Percentiles rank a stretch among this genome's conserved stretches.
Evolutionary conservation across 73 alveolate species (phyloP).

Genomic region (Paramecium sexaurelia): DNA sequence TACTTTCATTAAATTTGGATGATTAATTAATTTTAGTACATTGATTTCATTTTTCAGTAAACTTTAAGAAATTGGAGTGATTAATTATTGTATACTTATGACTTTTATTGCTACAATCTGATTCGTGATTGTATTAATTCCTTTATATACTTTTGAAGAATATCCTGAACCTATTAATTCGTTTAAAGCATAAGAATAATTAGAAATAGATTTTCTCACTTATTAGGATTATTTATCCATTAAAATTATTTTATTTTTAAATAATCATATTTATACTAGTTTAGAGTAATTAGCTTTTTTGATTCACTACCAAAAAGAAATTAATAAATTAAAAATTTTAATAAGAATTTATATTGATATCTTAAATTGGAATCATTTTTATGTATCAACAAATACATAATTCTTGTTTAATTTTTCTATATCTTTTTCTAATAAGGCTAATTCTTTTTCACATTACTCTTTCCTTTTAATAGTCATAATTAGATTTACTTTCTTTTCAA

Average conservation of each 20-base stretch:
- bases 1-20: not conserved
- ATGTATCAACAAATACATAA: slow-evolving; percentile 92
- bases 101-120: not conserved
- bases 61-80: not conserved
- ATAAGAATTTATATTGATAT: not conserved
- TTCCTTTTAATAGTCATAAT: slow-evolving; percentile 69
- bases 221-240: not conserved
- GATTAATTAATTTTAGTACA: not conserved
- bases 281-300: not conserved
- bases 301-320: not conserved
- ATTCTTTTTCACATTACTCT: slow-evolving; percentile 93
- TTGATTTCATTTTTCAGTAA: not conserved
- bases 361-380: slow-evolving; percentile 45
- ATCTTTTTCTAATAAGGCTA: slow-evolving; percentile 92
- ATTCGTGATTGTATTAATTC: not conserved
- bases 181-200: not conserved
- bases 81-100: not conserved
- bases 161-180: not conserved
- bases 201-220: not conserved
- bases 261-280: not conserved
- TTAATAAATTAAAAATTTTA: not conserved
- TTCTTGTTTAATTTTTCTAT: slow-evolving; percentile 87
- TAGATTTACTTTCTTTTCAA: slow-evolving; percentile 85
- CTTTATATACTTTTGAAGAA: slow-evolving; percentile 15
- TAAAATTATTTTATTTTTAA: not conserved